A percentile compares a stretch with the other conserved stretches of the same genome.
Evolutionary conservation across 768 basidiomycete genomes (phyloP).

Genomic region (Punctularia strigosozonata): DNA sequence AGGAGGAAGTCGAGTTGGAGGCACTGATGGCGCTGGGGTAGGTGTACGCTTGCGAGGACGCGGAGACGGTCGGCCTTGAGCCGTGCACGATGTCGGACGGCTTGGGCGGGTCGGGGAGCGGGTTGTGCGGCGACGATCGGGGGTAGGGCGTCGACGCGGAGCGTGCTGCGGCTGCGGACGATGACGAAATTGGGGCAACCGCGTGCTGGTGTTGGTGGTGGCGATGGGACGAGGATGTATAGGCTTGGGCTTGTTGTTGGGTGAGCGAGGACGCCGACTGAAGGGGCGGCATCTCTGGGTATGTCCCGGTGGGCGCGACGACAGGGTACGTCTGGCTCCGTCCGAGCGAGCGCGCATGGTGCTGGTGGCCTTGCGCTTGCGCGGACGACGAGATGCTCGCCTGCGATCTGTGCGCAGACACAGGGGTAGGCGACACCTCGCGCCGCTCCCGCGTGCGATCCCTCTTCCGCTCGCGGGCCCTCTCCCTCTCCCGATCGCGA

Average conservation of each 20-base stretch:
- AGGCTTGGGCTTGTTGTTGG: neutral
- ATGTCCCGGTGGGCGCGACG: neutral
- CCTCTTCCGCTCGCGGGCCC: slow-evolving; percentile 1
- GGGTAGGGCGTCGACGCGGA: neutral
- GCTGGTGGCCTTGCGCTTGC: neutral
- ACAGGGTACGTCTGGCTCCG: neutral
- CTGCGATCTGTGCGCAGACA: no score
- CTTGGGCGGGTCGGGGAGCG: neutral
- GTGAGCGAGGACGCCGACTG: neutral
- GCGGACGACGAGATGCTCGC: no score
- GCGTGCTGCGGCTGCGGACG: neutral
- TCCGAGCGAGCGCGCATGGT: neutral
- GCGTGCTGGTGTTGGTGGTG: neutral
- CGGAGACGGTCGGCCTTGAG: neutral
- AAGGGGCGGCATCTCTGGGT: neutral
- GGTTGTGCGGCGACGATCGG: neutral
- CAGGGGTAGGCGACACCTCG: no score
- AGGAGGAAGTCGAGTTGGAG: neutral
- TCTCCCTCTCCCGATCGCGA: neutral
- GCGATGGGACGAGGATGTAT: neutral
- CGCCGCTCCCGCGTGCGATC: neutral
- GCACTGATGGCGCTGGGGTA: neutral
- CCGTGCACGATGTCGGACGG: neutral
- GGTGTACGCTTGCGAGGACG: no score
- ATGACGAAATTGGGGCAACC: slow-evolving; percentile 1